Evolutionary conservation across 2,329 filamentous ascomycete species (phyloP), one percentile per base, ranked within the genome.

Genomic region (Alternaria sp.): DNA sequence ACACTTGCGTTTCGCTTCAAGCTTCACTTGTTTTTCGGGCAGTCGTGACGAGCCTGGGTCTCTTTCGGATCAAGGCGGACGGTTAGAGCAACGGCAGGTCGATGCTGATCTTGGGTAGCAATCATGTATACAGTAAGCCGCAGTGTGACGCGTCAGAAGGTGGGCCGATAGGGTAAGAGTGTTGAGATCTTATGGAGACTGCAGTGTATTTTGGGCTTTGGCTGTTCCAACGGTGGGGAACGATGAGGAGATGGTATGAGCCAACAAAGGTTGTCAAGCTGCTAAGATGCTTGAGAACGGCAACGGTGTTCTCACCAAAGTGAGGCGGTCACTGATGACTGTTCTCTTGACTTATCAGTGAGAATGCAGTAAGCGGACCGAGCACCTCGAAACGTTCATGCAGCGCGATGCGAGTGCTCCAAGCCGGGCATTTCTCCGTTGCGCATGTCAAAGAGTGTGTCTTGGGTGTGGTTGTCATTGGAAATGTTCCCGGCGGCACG

Each of bases 1-100:
- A 59, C 52, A 59, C 52, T 55, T 59, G 57, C 51, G 51, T 55
- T 43, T 44, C 43, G 32, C 44, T 55, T 41, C 34, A 51, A 36
- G 51, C 43, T 38, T 59, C 51, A 59, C 56, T 54, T 54, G 38
- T 34, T 57, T 43, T 56, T 56, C 49, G 42, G 18, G 38, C n/a
- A 51, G 28, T 42, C 51, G 57, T 49, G 24, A 49, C 32, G 34
- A 30, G 46, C 30, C 46, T 49, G 46, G 46, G 24, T 49, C 46
- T 24, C 20, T 49, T 38, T 55, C 51, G 57, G 57, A 59, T 24
- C 18, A 48, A 30, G 28, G 43, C 56, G 56, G 56, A 52, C 44
- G 22, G 24, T 32, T 52, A 32, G 22, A 44, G 30, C 42, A 54
- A 54, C 39, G 26, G 36, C 42, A 54, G 36, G 32, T 30, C 20